Conservation (phyloP, 2,329 filamentous ascomycete genomes). For the Exserohilum rostratum region DNA sequence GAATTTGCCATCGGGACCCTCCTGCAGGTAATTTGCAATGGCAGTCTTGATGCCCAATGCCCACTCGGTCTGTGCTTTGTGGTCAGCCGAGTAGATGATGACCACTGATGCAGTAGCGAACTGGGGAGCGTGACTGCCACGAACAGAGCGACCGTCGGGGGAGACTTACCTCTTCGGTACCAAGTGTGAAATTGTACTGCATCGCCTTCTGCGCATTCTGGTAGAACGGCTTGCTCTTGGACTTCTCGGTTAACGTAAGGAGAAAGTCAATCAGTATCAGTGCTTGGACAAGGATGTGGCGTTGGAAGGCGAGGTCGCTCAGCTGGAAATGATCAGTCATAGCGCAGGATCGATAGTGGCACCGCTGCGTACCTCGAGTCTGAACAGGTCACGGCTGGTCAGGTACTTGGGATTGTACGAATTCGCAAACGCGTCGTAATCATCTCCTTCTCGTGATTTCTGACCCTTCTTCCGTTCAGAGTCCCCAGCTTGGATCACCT, state of each 20-base stretch:
- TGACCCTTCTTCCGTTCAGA: slow-evolving; percentile 65
- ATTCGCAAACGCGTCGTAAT: slow-evolving; percentile 68
- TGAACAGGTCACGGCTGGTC: slow-evolving; percentile 95
- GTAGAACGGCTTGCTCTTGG: slow-evolving; percentile 78
- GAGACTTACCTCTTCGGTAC: slow-evolving; percentile 64
- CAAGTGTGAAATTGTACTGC: slow-evolving; percentile 76
- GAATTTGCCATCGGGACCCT: slow-evolving; percentile 83
- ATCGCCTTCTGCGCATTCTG: slow-evolving; percentile 83
- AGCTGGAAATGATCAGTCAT: slow-evolving; percentile 62
- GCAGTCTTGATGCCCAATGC: slow-evolving; percentile 74
- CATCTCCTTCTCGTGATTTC: slow-evolving; percentile 67
- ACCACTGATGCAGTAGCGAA: slow-evolving; percentile 29
- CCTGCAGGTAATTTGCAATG: slow-evolving; percentile 83
- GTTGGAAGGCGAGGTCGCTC: slow-evolving; percentile 89
- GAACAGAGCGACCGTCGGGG: too few species aligned
- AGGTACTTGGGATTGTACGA: slow-evolving; percentile 97
- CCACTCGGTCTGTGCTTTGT: slow-evolving; percentile 74
- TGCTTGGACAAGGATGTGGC: slow-evolving; percentile 93
- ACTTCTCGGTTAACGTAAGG: slow-evolving; percentile 81
- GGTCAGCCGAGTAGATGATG: slow-evolving; percentile 42
- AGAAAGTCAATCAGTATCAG: slow-evolving; percentile 95
- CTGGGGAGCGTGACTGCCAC: slow-evolving; percentile 15
- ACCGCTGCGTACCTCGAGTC: slow-evolving; percentile 73
- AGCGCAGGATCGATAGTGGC: slow-evolving; percentile 23
- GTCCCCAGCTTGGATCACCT: slow-evolving; percentile 71